Percentiles rank a stretch among this genome's conserved stretches.
These are phyloP conservation scores for Arthrobotrys sinensis DNA, from an alignment of 2,329 filamentous ascomycete species.

Conservation along the genomic window DNA sequence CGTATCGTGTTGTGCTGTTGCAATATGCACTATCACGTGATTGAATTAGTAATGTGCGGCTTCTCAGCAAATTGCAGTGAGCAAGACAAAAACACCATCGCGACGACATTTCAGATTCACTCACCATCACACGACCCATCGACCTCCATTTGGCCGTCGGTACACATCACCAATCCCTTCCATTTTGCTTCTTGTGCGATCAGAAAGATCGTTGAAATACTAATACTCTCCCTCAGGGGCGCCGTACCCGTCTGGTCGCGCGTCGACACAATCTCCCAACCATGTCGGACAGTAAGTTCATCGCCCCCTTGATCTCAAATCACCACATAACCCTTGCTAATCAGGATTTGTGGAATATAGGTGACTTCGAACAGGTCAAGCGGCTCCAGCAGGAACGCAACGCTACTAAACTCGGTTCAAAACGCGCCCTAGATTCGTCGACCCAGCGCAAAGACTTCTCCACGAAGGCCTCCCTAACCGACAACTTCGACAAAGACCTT, in stretches of 20 bases:
- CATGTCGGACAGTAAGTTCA: slow-evolving; percentile 55
- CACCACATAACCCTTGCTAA: slow-evolving; percentile 33
- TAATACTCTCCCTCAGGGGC: slow-evolving; percentile 50
- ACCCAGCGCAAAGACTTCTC: slow-evolving; percentile 86
- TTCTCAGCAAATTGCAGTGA: slow-evolving; percentile 9
- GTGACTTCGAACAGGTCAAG: slow-evolving; percentile 89
- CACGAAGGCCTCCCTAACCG: slow-evolving; percentile 91
- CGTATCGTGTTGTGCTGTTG: slow-evolving; percentile 5
- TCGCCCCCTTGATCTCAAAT: slow-evolving; percentile 1
- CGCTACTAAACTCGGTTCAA: slow-evolving; percentile 78
- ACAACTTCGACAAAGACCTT: slow-evolving; percentile 87
- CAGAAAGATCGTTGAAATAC: slow-evolving; percentile 21
- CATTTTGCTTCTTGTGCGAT: slow-evolving; percentile 15
- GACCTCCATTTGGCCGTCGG: slow-evolving; percentile 33
- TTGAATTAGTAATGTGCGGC: slow-evolving; percentile 40
- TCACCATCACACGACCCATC: slow-evolving; percentile 39
- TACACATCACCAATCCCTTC: slow-evolving; percentile 39
- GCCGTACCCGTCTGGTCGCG: slow-evolving; percentile 41
- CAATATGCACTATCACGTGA: slow-evolving; percentile 30
- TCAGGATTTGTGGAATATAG: slow-evolving; percentile 66
- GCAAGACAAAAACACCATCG: slow-evolving; percentile 43
- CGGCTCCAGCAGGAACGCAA: slow-evolving; percentile 95
- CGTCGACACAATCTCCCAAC: slow-evolving; percentile 33
- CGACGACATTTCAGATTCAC: slow-evolving; percentile 31
- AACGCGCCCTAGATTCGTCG: slow-evolving; percentile 83